Evolutionary conservation across 2,329 filamentous ascomycete genomes (phyloP), one percentile per base, ranked within the genome.

Genomic region (Penicillium thymicola): DNA sequence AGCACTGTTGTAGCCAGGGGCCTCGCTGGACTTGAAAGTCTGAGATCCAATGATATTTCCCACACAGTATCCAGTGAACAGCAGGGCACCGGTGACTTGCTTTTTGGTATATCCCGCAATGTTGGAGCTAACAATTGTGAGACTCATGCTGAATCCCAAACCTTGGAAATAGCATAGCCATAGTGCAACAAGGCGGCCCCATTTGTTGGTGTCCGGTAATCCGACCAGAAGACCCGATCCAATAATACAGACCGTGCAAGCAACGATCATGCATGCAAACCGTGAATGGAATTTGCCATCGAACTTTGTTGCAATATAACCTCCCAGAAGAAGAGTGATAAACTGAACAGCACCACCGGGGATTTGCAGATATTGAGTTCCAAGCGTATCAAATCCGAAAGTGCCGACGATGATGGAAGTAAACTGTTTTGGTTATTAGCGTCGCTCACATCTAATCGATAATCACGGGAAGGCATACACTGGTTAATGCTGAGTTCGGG

Each of bases 321-420:
- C 82, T 1, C 81, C 81, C 2, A 72, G 62, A 7, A 85, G 67
- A 0, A 87, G 72, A 0, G 81, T 78, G 0, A 82, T 62, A 61
- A 85, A 83, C 58, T 85, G 81, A 0, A 85, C 77, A 0, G 79
- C 82, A 21, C 82, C 83, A 16, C 82, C 83, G 0, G 83, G 83
- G 52, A 86, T 86, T 59, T 85, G 82, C 10, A 86, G 78, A 57
- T 84, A 83, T 57, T 84, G 81, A 0, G 80, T 80, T 4, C 79
- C 78, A 2, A 82, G 70, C 0, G 78, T 79, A 49, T 78, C 76
- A 62, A 82, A 74, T 18, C 75, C 75, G 46, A 78, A 78, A 5
- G 77, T 77, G n/a, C 71, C 70, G 51, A 82, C 75, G 51, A 81
- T 79, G 18, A 81, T 72, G 11, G 76, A 78, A 2, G 74, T 76